phyloP scores from a whole-genome alignment of 169 alveolate genomes.

The Cryptosporidium felis region DNA sequence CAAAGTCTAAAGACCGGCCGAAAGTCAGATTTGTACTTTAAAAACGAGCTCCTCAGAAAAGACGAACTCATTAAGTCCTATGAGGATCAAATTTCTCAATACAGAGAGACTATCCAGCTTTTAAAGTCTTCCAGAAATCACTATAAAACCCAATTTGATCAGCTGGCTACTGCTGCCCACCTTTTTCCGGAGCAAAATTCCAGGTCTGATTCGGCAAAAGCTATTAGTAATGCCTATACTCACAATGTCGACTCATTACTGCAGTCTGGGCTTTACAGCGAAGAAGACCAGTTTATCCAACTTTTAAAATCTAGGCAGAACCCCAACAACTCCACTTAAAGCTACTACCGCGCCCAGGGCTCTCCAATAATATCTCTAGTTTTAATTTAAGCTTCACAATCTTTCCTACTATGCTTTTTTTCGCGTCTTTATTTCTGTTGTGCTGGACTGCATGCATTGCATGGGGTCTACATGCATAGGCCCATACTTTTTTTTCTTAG shows the following conservation, averaged over 20 bases:
- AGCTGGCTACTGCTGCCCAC: background rate
- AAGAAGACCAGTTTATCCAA: conserved; percentile 47
- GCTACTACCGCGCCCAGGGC: too few relatives aligned
- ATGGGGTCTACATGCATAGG: too few relatives aligned
- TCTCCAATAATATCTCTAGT: too few relatives aligned
- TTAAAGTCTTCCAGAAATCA: conserved; percentile 62
- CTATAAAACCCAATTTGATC: conserved; percentile 21
- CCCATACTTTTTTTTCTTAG: too few relatives aligned
- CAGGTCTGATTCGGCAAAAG: background rate
- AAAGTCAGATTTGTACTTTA: conserved; percentile 35
- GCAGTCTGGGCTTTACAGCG: conserved; percentile 57
- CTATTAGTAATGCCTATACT: background rate
- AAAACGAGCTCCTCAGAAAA: conserved; percentile 16
- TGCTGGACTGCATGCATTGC: background rate
- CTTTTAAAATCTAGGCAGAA: background rate
- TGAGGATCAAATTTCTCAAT: conserved; percentile 23
- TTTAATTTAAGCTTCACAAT: background rate
- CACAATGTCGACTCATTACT: conserved; percentile 15
- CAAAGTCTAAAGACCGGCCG: conserved; percentile 1
- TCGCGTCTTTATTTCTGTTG: background rate
- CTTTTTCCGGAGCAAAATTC: background rate
- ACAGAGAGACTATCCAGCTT: conserved; percentile 19
- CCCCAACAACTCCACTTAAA: too few relatives aligned
- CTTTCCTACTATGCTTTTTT: conserved; percentile 11
- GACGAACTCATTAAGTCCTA: conserved; percentile 20